A percentile compares a stretch with the other conserved stretches of the same genome.
Conservation (phyloP, 1,284 basidiomycete genomes). For the Ganoderma multipileum region DNA sequence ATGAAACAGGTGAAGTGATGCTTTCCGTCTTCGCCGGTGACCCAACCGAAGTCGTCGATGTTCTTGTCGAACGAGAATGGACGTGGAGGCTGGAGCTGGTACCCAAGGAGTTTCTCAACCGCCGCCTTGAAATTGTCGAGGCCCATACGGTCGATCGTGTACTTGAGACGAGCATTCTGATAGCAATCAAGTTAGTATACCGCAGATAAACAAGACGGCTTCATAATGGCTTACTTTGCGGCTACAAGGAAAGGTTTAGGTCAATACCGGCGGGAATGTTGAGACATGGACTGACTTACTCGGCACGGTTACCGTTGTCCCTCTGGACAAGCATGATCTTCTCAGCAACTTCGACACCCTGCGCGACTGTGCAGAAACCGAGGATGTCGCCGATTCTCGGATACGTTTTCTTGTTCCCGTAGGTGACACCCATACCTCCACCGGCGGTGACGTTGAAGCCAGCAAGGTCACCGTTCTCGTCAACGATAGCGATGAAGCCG, state of each 20-base stretch:
- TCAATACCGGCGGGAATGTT: background rate
- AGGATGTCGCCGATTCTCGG: slow-evolving; percentile 89
- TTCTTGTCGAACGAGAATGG: slow-evolving; percentile 89
- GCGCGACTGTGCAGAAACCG: slow-evolving; percentile 92
- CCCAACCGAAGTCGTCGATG: slow-evolving; percentile 95
- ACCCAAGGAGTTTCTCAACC: slow-evolving; percentile 91
- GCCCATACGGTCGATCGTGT: slow-evolving; percentile 97
- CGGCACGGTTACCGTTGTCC: slow-evolving; percentile 94
- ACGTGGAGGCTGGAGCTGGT: slow-evolving; percentile 75
- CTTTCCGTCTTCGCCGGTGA: slow-evolving; percentile 85
- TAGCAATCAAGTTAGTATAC: slow-evolving; percentile 1
- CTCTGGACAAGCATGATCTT: slow-evolving; percentile 94
- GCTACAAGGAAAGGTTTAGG: slow-evolving; percentile 34
- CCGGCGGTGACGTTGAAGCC: slow-evolving; percentile 94
- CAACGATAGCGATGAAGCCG: slow-evolving; percentile 93
- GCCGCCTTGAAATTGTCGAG: slow-evolving; percentile 87
- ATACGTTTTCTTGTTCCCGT: slow-evolving; percentile 99
- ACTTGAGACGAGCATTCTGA: slow-evolving; percentile 92
- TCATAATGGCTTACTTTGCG: slow-evolving; percentile 37
- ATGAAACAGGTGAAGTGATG: slow-evolving; percentile 96
- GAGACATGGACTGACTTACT: slow-evolving; percentile 58
- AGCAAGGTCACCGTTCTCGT: slow-evolving; percentile 72
- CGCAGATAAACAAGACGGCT: background rate
- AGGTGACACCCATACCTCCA: slow-evolving; percentile 99
- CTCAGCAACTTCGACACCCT: slow-evolving; percentile 89